These are phyloP conservation scores for Neopestalotiopsis sp. DNA, from an alignment of 2,329 filamentous ascomycete species.

Conservation along the genomic window DNA sequence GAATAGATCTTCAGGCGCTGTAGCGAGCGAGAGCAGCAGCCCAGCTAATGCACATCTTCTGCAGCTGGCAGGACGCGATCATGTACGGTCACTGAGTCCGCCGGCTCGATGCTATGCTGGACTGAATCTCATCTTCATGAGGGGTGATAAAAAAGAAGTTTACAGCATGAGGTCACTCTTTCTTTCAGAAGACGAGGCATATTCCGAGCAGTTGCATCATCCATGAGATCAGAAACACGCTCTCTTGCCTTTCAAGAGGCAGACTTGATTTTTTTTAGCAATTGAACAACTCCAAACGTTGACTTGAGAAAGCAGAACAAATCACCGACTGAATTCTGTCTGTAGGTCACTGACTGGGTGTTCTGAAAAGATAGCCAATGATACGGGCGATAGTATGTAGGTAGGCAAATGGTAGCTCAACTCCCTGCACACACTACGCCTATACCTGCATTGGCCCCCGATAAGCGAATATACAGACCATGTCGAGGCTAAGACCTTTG, in stretches of 20 bases:
- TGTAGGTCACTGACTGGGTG: neutral
- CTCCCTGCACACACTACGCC: neutral
- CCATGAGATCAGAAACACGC: neutral
- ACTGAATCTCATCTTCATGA: neutral
- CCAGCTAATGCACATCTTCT: slow-evolving; percentile 3
- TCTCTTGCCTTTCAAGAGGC: neutral
- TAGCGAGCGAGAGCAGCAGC: slow-evolving; percentile 1
- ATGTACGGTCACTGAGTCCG: neutral
- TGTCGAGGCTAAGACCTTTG: neutral
- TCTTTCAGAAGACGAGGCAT: neutral
- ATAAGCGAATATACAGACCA: slow-evolving; percentile 3
- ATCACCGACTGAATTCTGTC: neutral
- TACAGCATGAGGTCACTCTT: neutral
- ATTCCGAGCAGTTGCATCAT: neutral
- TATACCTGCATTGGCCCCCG: slow-evolving; percentile 3
- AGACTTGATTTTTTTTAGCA: neutral
- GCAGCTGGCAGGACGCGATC: neutral
- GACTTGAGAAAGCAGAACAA: neutral
- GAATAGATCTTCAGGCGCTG: slow-evolving; percentile 2
- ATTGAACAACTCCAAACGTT: too few species aligned
- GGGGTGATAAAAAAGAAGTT: neutral
- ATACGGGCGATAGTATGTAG: neutral
- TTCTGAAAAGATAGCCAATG: neutral
- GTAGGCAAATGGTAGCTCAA: neutral
- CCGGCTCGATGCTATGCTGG: neutral